Base-by-base conservation (phyloP, 2,329 filamentous ascomycete genomes). In the Passalora sequoiae region DNA sequence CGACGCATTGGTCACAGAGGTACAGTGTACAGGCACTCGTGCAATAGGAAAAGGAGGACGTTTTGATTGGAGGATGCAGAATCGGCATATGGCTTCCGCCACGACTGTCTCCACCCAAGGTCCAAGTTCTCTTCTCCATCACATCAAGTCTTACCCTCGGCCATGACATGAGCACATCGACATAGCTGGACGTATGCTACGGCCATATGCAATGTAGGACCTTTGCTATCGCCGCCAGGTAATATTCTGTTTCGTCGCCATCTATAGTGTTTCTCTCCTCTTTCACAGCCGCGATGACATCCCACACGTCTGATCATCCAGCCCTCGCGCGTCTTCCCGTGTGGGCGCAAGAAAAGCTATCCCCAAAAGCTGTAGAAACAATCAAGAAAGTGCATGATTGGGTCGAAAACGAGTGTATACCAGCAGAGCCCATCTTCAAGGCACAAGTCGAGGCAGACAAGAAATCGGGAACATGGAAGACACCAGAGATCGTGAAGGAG, bases 321-420 rank as follows among this genome's bases (percentile, higher is more conserved):
- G 51, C 51, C 13, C 40, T 56, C 30, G 38, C 41, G 28, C 49
- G 47, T 22, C 42, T 53, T 20, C 51, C 49, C n/a, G 42, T 44
- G 7, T 56, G 54, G 54, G 50, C 46, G 10, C 51, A 51, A 32
- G 51, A 56, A 38, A 54, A 54, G 44, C 47, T 54, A 19, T 54
- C 54, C 4, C 45, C 50, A 12, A 53, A 54, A 44, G 54, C 54
- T 13, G 31, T 56, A 20, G 42, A 50, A 25, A 47, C 38, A 13
- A 53, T 56, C 47, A 47, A 49, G 29, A 45, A 44, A 22, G 54
- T 56, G 19, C 47, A 53, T 38, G 21, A 54, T 24, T 54, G 51
- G 51, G 49, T 56, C 21, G 54, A 54, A 21, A 49, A 44, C n/a
- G 54, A 56, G 45, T 54, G 51, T 21, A 44, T 56, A 4, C 53